phyloP scores from a whole-genome alignment of 202 grass and related monocot genomes.

The Saccharum hybrid region DNA sequence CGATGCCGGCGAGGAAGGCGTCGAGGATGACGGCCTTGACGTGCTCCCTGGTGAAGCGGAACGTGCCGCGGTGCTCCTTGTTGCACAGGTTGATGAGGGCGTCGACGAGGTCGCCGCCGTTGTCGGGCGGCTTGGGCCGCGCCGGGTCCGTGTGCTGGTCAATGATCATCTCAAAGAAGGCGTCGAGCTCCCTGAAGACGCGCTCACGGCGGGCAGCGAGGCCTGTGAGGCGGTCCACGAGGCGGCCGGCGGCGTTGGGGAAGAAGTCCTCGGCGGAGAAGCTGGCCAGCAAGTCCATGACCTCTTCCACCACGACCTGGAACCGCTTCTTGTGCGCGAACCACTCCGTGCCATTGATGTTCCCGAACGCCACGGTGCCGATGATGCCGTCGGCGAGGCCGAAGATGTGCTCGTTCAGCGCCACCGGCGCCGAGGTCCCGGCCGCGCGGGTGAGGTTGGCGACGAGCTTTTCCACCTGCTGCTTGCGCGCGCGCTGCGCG shows the following conservation, averaged over 20 bases:
- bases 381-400: conserved; percentile 36
- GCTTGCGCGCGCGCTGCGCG: conserved; percentile 1
- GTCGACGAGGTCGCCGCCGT: too few relatives aligned
- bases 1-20: conserved; percentile 32
- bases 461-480: conserved; percentile 39
- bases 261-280: conserved; percentile 38
- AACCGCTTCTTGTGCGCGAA: conserved; percentile 33
- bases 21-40: conserved; percentile 42
- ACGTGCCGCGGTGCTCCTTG: neutral
- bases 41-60: conserved; percentile 41
- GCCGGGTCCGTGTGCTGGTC: conserved; percentile 41
- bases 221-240: conserved; percentile 38
- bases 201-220: conserved; percentile 15
- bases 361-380: conserved; percentile 45
- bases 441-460: neutral
- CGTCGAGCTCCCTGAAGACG: too few relatives aligned
- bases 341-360: conserved; percentile 14
- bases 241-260: conserved; percentile 13
- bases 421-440: neutral
- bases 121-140: too few relatives aligned
- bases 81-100: conserved; percentile 37
- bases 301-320: conserved; percentile 1
- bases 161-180: conserved; percentile 42
- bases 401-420: conserved; percentile 36
- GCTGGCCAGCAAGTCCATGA: conserved; percentile 25